Percentiles rank a stretch among this genome's conserved stretches.
Evolutionary conservation across 1,284 basidiomycete genomes (phyloP).

Genomic region (Irpex sp.): DNA sequence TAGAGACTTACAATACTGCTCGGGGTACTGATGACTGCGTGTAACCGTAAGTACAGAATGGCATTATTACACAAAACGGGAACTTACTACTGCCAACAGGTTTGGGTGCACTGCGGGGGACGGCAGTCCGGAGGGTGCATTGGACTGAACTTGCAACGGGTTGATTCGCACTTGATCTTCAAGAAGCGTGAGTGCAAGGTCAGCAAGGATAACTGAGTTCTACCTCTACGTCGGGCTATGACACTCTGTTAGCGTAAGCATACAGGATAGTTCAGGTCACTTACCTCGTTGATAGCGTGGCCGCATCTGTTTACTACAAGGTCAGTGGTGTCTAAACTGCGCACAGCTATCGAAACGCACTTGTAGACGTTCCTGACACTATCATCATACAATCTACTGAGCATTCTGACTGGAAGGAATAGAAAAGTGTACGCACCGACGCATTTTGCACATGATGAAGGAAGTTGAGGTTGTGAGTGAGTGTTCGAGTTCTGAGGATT

Average conservation of each 20-base stretch:
- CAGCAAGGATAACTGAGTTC: conserved; percentile 9
- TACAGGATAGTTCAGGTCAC: conserved; percentile 18
- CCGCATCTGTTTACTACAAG: conserved; percentile 40
- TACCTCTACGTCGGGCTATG: conserved; percentile 61
- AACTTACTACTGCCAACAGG: conserved; percentile 71
- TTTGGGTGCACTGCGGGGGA: conserved; percentile 46
- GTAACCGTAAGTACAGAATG: conserved; percentile 2
- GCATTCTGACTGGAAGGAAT: background rate
- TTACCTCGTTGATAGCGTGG: conserved; percentile 50
- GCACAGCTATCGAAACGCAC: background rate
- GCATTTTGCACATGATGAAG: conserved; percentile 19
- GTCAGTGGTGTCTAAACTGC: background rate
- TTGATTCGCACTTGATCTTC: conserved; percentile 59
- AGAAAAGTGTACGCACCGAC: conserved; percentile 18
- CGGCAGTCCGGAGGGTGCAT: conserved; percentile 46
- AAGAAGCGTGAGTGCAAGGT: background rate
- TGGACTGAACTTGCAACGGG: conserved; percentile 61
- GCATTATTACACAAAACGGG: background rate
- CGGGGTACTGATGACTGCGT: conserved; percentile 56
- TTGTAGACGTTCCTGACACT: conserved; percentile 22
- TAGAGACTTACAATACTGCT: conserved; percentile 51
- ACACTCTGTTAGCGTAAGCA: conserved; percentile 7
- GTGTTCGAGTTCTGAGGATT: background rate
- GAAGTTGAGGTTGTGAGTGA: background rate
- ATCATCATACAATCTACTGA: background rate